phyloP scores from a whole-genome alignment of 2,329 filamentous ascomycete genomes.

The Colletotrichum falcatum region DNA sequence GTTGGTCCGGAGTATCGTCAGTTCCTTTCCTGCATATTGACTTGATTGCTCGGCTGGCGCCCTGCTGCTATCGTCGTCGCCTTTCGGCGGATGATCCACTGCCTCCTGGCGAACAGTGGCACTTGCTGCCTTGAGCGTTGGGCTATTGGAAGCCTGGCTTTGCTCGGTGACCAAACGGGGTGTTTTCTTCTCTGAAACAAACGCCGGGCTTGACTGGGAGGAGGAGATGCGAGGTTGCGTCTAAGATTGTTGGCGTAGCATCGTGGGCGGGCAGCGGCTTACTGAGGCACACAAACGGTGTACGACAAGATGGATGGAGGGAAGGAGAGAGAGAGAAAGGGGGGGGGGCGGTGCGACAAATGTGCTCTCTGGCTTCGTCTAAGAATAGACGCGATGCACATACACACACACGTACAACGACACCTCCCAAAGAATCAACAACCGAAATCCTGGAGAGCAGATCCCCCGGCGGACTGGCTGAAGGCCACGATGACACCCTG shows the following conservation, averaged over 20 bases:
- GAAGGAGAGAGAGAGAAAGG: background rate
- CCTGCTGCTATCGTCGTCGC: background rate
- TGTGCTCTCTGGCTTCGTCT: constrained; percentile 27
- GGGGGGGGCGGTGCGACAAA: background rate
- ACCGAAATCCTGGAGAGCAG: constrained; percentile 41
- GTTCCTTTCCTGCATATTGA: constrained; percentile 19
- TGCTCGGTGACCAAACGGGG: constrained; percentile 9
- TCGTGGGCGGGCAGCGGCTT: constrained; percentile 30
- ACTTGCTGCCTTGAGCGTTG: background rate
- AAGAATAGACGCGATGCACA: constrained; percentile 39
- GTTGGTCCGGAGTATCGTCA: constrained; percentile 21
- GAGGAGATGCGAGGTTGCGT: constrained; percentile 24
- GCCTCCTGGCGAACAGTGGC: background rate
- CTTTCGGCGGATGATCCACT: background rate
- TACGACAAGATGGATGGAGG: background rate
- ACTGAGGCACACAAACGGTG: constrained; percentile 2
- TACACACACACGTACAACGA: constrained; percentile 13
- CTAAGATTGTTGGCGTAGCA: constrained; percentile 31
- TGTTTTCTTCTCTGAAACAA: constrained; percentile 26
- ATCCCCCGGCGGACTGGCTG: constrained; percentile 32
- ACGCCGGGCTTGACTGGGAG: constrained; percentile 2
- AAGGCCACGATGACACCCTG: constrained; percentile 37
- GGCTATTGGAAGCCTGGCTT: background rate
- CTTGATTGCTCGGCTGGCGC: background rate
- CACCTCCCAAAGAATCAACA: constrained; percentile 27